Base-by-base conservation (phyloP, 2,329 filamentous ascomycete genomes). In the Hirsutella thompsonii region DNA sequence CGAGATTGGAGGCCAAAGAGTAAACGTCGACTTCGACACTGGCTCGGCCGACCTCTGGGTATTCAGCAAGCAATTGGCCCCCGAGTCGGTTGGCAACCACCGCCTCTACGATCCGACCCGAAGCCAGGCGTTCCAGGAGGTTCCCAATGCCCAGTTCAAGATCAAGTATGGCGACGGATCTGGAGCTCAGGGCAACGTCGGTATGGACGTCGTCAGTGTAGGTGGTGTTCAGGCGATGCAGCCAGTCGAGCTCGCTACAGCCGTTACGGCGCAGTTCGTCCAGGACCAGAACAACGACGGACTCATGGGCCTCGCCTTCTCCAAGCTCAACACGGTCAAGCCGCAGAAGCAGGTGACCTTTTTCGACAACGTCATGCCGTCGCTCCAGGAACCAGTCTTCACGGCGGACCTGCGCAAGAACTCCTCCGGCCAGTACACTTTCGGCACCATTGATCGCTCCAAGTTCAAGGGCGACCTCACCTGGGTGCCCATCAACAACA, bases 1-100 rank as follows among this genome's bases (percentile, higher is more conserved):
- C 40, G 70, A 56, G n/a, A 72, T 87, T 47, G 82, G 82, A 44
- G 79, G 77, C 5, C 81, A 86, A 60, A 71, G 68, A 4, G 52
- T 87, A 43, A 75, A 78, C 52, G 62, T 87, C 55, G 76, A 84
- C 56, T 83, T 87, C 54, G 82, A 87, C 59, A 81, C 79, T n/a
- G 82, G 82, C 42, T 85, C 81, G 2, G 74, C 81, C 11, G 82
- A 86, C 58, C 68, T 84, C 64, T 87, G 81, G 81, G 73, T 82
- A 19, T 82, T 86, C 63, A 82, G 73, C 62, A 76, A 73, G 14
- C 55, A 69, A 41, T 69, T 85, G 30, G 54, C 69, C 2, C 41
- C 61, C 1, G 43, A 52, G 55, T 21, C 68, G 68, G 19, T 20
- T 18, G 19, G 14, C 18, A 32, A 23, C 32, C 81, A 83, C 59